Percentiles rank a stretch among this genome's conserved stretches.
These are phyloP conservation scores for Raffaelea ambrosiae DNA, from an alignment of 2,329 filamentous ascomycete genomes.

Conservation along the genomic window DNA sequence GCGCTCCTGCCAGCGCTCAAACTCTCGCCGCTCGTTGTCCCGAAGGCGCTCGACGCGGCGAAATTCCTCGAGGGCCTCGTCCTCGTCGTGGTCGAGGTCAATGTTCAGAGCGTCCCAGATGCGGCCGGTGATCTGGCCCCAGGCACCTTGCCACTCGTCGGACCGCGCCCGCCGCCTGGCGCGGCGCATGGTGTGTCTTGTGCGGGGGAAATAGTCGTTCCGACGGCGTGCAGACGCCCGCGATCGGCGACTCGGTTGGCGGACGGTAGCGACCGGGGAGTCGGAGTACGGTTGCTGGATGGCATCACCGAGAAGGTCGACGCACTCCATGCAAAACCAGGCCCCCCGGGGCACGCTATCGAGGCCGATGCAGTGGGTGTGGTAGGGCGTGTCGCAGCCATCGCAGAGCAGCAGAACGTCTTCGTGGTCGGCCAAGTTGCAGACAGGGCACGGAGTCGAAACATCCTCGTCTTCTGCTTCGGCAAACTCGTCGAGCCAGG, in stretches of 20 bases:
- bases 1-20: constrained; percentile 72
- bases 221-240: constrained; percentile 8
- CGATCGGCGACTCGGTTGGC: too few relatives aligned
- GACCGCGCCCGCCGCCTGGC: constrained; percentile 57
- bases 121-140: constrained; percentile 55
- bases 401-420: constrained; percentile 85
- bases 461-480: constrained; percentile 68
- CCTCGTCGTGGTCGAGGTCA: constrained; percentile 80
- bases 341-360: constrained; percentile 65
- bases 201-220: constrained; percentile 40
- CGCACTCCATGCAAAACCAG: constrained; percentile 90
- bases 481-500: constrained; percentile 62
- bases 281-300: constrained; percentile 20
- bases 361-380: constrained; percentile 84
- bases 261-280: neutral
- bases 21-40: constrained; percentile 47
- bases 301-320: constrained; percentile 37
- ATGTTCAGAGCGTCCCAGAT: constrained; percentile 62
- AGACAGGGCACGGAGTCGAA: constrained; percentile 73
- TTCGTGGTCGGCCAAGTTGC: constrained; percentile 71
- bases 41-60: constrained; percentile 43
- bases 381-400: constrained; percentile 80
- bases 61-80: constrained; percentile 45
- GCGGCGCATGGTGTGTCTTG: constrained; percentile 47
- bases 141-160: constrained; percentile 83